These are phyloP conservation scores for Lipomyces spencermartinsiae DNA, from an alignment of 805 yeast species.

Conservation along the genomic window DNA sequence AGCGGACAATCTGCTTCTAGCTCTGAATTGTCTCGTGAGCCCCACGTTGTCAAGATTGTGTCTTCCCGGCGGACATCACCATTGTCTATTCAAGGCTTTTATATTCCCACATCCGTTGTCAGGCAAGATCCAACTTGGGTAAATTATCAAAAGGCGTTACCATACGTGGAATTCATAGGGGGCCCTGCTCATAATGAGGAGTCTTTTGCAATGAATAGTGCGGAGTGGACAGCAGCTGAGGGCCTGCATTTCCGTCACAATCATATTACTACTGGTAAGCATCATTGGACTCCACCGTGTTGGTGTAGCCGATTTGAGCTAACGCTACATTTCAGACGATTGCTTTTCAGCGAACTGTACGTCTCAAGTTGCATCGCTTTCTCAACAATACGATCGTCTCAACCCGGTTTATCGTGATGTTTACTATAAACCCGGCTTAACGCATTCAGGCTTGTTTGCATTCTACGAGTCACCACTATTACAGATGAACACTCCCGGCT, in stretches of 20 bases:
- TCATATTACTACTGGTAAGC: conserved; percentile 29
- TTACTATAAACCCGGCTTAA: conserved; percentile 22
- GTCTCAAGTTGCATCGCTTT: conserved; percentile 12
- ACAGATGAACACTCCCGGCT: conserved; percentile 27
- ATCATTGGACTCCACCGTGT: background rate
- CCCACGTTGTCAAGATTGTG: conserved; percentile 29
- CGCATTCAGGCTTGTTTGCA: conserved; percentile 30
- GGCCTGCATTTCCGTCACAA: conserved; percentile 24
- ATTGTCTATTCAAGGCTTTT: conserved; percentile 28
- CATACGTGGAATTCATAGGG: conserved; percentile 37
- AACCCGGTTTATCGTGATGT: conserved; percentile 30
- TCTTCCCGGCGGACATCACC: conserved; percentile 30
- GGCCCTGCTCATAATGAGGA: conserved; percentile 19
- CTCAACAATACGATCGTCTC: conserved; percentile 25
- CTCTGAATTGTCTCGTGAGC: conserved; percentile 18
- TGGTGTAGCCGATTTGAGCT: background rate
- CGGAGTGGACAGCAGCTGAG: conserved; percentile 33
- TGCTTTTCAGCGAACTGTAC: conserved; percentile 12
- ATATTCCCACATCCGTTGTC: conserved; percentile 24
- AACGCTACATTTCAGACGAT: conserved; percentile 9
- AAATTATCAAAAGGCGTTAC: conserved; percentile 9
- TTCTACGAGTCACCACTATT: conserved; percentile 17
- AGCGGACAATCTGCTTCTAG: background rate
- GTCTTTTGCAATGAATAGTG: conserved; percentile 21
- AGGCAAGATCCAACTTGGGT: conserved; percentile 29